Conservation (phyloP, 2,329 filamentous ascomycete genomes). For the Hypomyces rosellus region DNA sequence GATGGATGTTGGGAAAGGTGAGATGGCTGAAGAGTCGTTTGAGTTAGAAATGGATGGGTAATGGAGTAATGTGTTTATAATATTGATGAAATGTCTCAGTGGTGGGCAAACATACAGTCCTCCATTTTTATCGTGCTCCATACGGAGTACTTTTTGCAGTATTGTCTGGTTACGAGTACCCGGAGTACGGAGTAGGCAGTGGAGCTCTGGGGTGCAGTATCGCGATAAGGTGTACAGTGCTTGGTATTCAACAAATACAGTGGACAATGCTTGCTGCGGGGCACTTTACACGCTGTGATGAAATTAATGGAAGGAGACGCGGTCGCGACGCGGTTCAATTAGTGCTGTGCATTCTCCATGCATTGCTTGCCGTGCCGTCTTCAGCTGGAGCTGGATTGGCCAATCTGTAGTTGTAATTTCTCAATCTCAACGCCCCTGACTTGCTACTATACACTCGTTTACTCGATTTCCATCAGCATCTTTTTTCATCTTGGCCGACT, state of each 20-base stretch:
- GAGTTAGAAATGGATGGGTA: not conserved
- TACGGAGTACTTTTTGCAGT: no score
- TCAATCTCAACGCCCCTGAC: not conserved
- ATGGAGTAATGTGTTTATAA: no score
- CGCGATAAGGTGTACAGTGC: slow-evolving; percentile 4
- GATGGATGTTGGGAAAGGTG: slow-evolving; percentile 15
- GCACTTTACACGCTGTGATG: slow-evolving; percentile 10
- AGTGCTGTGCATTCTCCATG: not conserved
- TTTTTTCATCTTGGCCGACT: no score
- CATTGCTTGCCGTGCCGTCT: slow-evolving; percentile 1
- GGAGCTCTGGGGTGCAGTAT: no score
- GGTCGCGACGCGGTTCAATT: slow-evolving; percentile 13
- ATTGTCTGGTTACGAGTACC: no score
- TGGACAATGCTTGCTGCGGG: not conserved
- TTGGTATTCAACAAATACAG: not conserved
- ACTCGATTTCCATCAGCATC: no score
- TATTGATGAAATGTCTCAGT: no score
- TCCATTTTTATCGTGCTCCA: no score
- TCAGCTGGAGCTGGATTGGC: slow-evolving; percentile 6
- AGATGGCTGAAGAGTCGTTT: not conserved
- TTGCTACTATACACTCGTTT: no score
- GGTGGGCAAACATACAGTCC: no score
- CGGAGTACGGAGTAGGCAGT: no score
- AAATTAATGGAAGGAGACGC: slow-evolving; percentile 8
- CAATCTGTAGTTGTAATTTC: not conserved